Conservation (phyloP, 2,329 filamentous ascomycete genomes). For the Beauveria rudraprayagi region DNA sequence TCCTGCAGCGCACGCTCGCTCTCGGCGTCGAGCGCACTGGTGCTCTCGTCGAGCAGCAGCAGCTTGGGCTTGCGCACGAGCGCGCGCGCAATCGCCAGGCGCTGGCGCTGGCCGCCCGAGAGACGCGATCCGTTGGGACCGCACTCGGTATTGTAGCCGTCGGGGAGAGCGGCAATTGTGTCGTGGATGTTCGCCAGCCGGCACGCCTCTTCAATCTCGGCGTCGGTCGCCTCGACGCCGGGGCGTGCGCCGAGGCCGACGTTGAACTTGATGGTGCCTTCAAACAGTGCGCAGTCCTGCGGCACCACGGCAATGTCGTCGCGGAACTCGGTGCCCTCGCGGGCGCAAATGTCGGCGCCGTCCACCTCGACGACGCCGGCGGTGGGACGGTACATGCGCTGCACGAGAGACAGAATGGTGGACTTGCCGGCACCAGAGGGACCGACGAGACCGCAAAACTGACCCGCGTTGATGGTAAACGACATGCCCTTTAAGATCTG, state of each 20-base stretch:
- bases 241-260: conserved; percentile 47
- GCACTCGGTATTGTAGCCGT: conserved; percentile 58
- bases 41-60: conserved; percentile 74
- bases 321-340: conserved; percentile 37
- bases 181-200: conserved; percentile 64
- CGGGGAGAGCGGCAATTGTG: conserved; percentile 51
- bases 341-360: conserved; percentile 36
- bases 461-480: conserved; percentile 48
- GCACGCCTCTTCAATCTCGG: conserved; percentile 59
- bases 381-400: conserved; percentile 40
- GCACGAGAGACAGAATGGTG: conserved; percentile 51
- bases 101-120: conserved; percentile 73
- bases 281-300: conserved; percentile 51
- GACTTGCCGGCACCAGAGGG: conserved; percentile 61
- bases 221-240: conserved; percentile 44
- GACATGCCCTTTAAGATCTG: conserved; percentile 48
- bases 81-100: conserved; percentile 70
- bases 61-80: conserved; percentile 64
- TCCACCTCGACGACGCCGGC: conserved; percentile 36
- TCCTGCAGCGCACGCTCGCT: conserved; percentile 59
- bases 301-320: conserved; percentile 48
- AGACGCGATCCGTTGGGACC: conserved; percentile 67
- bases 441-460: conserved; percentile 57
- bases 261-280: conserved; percentile 49
- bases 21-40: conserved; percentile 66